These are phyloP conservation scores for Pelargonium australe DNA, from an alignment of 441 rosid genomes.

Conservation along the genomic window DNA sequence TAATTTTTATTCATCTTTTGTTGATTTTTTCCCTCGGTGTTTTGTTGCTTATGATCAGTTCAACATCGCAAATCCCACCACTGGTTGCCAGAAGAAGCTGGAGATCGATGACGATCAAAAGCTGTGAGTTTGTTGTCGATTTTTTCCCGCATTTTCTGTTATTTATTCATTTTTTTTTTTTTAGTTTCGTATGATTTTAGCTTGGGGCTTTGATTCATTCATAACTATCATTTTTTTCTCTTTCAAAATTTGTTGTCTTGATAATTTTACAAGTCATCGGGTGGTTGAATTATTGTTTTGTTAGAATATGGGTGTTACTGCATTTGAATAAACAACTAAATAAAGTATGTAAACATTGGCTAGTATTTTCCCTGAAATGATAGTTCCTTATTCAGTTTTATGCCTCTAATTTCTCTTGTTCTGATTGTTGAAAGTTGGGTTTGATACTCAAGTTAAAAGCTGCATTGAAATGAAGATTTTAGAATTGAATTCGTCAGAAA, in stretches of 20 bases:
- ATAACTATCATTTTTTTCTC: too few relatives aligned
- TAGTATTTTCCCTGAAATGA: background rate
- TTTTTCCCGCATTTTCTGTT: background rate
- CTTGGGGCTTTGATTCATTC: background rate
- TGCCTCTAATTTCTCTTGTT: background rate
- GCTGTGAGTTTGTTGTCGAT: slow-evolving; percentile 31
- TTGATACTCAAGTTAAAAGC: too few relatives aligned
- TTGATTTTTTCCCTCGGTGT: background rate
- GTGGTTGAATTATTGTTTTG: too few relatives aligned
- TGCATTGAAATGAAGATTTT: background rate
- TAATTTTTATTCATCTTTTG: background rate
- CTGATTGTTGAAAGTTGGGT: background rate
- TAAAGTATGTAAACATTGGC: too few relatives aligned
- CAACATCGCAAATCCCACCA: slow-evolving; percentile 56
- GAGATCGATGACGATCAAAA: slow-evolving; percentile 60
- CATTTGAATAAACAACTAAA: too few relatives aligned
- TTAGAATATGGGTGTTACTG: too few relatives aligned
- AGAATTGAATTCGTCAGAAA: too few relatives aligned
- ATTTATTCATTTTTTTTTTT: background rate
- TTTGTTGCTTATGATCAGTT: slow-evolving; percentile 27
- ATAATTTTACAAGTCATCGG: too few relatives aligned
- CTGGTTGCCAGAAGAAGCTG: slow-evolving; percentile 56
- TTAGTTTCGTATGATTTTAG: background rate
- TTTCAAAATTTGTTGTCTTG: too few relatives aligned
- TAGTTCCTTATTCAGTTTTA: background rate